Base-by-base conservation (phyloP, 441 rosid species). In the Gossypium trilobum region DNA sequence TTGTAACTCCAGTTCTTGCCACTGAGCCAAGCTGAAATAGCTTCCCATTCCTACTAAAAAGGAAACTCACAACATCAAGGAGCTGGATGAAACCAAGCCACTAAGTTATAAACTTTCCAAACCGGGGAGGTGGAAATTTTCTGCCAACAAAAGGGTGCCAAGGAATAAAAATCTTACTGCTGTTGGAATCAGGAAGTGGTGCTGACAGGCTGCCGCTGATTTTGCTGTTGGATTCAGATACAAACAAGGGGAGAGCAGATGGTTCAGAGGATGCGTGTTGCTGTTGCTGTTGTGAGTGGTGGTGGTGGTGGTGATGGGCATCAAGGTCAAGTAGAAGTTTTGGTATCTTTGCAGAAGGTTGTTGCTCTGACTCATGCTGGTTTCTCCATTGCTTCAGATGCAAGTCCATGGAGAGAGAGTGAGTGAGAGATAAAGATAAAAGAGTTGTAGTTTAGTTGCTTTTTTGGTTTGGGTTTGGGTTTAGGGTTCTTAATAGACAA, bases 1-100 rank as follows among this genome's bases (percentile, higher is more conserved):
- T 78, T 95, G 99, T 52, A 88, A 85, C 82, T 95, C 97, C 56
- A 95, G 92, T 75, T 95, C 98, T 80, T 91, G 93, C 95, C 95
- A 83, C 75, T 92, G 99, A 56, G 84, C 78, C 87, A 79, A 84
- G 85, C 93, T 92, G 67, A 95, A 92, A 79, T 61, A 81, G 71
- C 93, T 84, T 56, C 93, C 89, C 88, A 87, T 85, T 81, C 82
- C 98, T 91, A 72, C 59, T 22, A 73, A 67, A 56, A 64, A 44
- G 80, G 65, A 73, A 65, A 6, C 22, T 56, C 23, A 11, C 1
- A 52, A 50, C 39, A 33, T 33, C 39, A 33, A 33, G 9, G 9
- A 33, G 9, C 39, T 33, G 58, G 31, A 10, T 33, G 19, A 42
- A 6, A 17, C 8, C 22, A 1, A 42, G 31, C 5, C 16, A 58